Conservation (phyloP, 2,329 filamentous ascomycete species). For the Hymenoscyphus albidus region DNA sequence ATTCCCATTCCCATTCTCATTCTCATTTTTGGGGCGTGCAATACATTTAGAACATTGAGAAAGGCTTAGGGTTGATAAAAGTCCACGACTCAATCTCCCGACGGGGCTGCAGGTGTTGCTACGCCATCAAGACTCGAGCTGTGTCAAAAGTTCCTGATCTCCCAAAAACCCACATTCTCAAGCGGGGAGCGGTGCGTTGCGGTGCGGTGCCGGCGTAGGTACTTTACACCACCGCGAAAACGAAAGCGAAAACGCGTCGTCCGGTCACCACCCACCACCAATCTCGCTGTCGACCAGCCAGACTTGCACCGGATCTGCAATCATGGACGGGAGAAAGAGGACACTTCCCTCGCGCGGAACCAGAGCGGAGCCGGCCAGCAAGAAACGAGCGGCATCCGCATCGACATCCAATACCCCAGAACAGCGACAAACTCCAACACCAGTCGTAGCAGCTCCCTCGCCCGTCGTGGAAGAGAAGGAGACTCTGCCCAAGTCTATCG, state of each 20-base stretch:
- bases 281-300: slow-evolving; percentile 12
- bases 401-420: slow-evolving; percentile 48
- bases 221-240: slow-evolving; percentile 9
- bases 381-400: slow-evolving; percentile 47
- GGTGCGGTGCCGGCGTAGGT: background rate
- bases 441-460: slow-evolving; percentile 26
- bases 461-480: slow-evolving; percentile 35
- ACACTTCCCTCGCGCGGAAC: slow-evolving; percentile 61
- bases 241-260: slow-evolving; percentile 28
- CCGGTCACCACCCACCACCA: slow-evolving; percentile 16
- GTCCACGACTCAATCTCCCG: background rate
- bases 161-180: slow-evolving; percentile 12
- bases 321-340: slow-evolving; percentile 59
- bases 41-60: background rate
- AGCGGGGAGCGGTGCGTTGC: no score
- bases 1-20: background rate
- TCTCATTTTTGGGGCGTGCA: background rate
- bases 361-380: slow-evolving; percentile 55
- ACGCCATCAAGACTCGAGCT: slow-evolving; percentile 15
- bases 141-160: slow-evolving; percentile 16
- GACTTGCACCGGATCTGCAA: slow-evolving; percentile 3
- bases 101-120: slow-evolving; percentile 14
- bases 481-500: slow-evolving; percentile 58
- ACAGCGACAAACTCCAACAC: slow-evolving; percentile 46
- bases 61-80: background rate